Evolutionary conservation across 495 filamentous ascomycete species (phyloP).

Genomic region (Penicillium cinerascens): DNA sequence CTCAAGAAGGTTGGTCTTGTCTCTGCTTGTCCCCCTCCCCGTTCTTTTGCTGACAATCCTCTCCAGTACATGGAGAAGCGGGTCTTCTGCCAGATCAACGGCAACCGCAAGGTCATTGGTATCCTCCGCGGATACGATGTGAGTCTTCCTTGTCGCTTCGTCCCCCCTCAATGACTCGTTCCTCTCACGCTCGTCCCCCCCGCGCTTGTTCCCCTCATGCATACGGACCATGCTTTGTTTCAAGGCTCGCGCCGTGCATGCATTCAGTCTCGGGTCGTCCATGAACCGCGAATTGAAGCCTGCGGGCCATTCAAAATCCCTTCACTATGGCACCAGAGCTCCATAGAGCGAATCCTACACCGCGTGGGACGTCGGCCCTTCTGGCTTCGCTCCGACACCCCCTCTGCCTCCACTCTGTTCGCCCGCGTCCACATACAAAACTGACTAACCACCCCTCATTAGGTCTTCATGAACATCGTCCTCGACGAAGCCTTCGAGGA

Average conservation of each 20-base stretch:
- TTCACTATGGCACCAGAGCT: neutral
- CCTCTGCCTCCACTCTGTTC: neutral
- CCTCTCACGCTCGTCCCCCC: too few species aligned
- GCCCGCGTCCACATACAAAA: neutral
- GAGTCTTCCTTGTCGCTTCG: slow-evolving; percentile 26
- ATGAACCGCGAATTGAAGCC: neutral
- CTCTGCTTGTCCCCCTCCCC: neutral
- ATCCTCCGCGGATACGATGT: slow-evolving; percentile 96
- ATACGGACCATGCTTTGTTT: neutral
- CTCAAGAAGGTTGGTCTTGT: slow-evolving; percentile 78
- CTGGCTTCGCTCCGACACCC: too few species aligned
- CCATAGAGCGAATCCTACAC: too few species aligned
- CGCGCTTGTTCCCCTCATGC: neutral
- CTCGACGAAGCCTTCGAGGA: slow-evolving; percentile 97
- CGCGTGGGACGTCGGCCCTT: too few species aligned
- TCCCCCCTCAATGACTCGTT: neutral
- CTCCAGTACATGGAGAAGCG: slow-evolving; percentile 97
- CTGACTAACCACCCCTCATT: slow-evolving; percentile 9
- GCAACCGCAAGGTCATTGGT: slow-evolving; percentile 94
- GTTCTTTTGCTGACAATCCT: slow-evolving; percentile 11
- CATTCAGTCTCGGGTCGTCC: neutral
- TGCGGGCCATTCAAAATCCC: too few species aligned
- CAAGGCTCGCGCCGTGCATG: neutral
- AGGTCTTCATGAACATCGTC: slow-evolving; percentile 99
- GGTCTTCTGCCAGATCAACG: slow-evolving; percentile 95